Evolutionary conservation across 2,329 filamentous ascomycete species (phyloP).

Genomic region (Cytospora piceicola): DNA sequence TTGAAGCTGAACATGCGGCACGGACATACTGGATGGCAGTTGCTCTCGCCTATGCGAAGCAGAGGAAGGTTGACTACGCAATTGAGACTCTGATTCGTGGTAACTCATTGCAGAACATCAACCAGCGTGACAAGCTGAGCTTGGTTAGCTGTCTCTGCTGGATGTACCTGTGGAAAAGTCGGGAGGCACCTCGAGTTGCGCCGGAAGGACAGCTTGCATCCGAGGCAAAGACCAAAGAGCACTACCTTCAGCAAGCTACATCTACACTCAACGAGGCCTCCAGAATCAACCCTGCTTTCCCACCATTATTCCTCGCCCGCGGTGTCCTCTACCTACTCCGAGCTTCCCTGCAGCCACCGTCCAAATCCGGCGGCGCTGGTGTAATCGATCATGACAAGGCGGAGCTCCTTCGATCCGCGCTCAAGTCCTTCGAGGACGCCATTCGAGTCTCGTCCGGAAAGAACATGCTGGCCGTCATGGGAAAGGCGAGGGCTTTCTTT

Average conservation of each 20-base stretch:
- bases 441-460: slow-evolving; percentile 80
- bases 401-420: slow-evolving; percentile 80
- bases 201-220: slow-evolving; percentile 66
- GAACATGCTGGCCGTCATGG: slow-evolving; percentile 91
- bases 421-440: slow-evolving; percentile 95
- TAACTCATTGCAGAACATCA: slow-evolving; percentile 69
- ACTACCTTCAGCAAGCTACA: slow-evolving; percentile 89
- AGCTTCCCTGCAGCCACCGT: slow-evolving; percentile 79
- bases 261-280: slow-evolving; percentile 93
- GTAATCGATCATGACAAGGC: slow-evolving; percentile 72
- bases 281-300: slow-evolving; percentile 88
- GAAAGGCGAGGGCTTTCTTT: slow-evolving; percentile 84
- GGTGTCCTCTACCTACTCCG: slow-evolving; percentile 87
- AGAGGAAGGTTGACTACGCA: slow-evolving; percentile 86
- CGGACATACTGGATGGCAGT: slow-evolving; percentile 99
- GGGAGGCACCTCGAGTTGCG: slow-evolving; percentile 70
- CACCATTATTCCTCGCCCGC: slow-evolving; percentile 86
- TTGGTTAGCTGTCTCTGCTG: slow-evolving; percentile 85
- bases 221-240: slow-evolving; percentile 88
- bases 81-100: slow-evolving; percentile 76
- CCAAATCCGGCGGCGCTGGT: slow-evolving; percentile 66
- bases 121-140: slow-evolving; percentile 80
- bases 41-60: slow-evolving; percentile 93
- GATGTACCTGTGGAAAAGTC: slow-evolving; percentile 88
- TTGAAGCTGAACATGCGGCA: slow-evolving; percentile 91